These are phyloP conservation scores for Oxytropis ochrocephala DNA, from an alignment of 306 rosid genomes.

Conservation along the genomic window DNA sequence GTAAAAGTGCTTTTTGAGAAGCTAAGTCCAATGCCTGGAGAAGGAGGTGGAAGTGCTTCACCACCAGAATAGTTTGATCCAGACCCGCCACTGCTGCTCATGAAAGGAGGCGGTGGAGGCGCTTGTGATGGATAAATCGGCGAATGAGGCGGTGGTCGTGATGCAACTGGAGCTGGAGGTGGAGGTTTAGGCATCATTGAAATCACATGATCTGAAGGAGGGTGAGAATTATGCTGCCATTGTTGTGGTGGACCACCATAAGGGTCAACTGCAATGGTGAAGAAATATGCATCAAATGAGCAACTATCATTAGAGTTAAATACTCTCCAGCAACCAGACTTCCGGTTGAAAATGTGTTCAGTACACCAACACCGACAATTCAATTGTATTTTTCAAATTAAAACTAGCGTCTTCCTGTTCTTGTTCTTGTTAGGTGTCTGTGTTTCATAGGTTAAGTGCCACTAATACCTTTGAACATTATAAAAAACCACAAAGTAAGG, in stretches of 20 bases:
- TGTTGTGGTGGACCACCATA: slow-evolving; percentile 56
- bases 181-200: slow-evolving; percentile 50
- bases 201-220: slow-evolving; percentile 45
- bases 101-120: slow-evolving; percentile 38
- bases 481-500: neutral
- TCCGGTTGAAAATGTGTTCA: no score
- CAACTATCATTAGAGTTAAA: neutral
- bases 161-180: slow-evolving; percentile 47
- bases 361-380: no score
- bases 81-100: slow-evolving; percentile 79
- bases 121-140: slow-evolving; percentile 21
- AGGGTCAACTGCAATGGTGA: slow-evolving; percentile 41
- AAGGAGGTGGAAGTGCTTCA: slow-evolving; percentile 64
- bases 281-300: slow-evolving; percentile 11
- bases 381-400: no score
- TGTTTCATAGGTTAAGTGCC: no score
- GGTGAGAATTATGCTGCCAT: slow-evolving; percentile 68
- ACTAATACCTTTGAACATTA: neutral
- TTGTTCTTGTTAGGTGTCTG: no score
- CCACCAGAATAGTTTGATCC: slow-evolving; percentile 87
- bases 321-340: no score
- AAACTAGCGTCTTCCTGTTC: no score
- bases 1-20: slow-evolving; percentile 69
- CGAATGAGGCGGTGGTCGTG: slow-evolving; percentile 51
- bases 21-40: slow-evolving; percentile 56